Conservation (phyloP, 2,329 filamentous ascomycete species). For the Fusarium heterosporum region DNA sequence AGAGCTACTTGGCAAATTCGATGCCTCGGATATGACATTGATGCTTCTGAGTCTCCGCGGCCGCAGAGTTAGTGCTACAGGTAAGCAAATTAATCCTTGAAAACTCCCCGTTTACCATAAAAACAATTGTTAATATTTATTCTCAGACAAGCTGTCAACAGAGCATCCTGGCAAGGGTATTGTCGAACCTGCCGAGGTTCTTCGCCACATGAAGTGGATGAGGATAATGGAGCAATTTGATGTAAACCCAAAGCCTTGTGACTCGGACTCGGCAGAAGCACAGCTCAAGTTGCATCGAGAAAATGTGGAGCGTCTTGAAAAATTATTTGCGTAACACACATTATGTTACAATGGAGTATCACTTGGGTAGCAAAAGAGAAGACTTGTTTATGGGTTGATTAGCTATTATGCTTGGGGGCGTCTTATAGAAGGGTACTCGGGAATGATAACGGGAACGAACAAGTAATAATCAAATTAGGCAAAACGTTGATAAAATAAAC, state of each 20-base stretch:
- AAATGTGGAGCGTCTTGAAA: too few species aligned
- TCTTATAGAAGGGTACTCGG: too few species aligned
- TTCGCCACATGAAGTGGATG: not conserved
- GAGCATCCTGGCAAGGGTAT: too few species aligned
- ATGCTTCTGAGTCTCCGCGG: not conserved
- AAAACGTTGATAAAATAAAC: too few species aligned
- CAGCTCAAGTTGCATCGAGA: too few species aligned
- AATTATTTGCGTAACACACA: too few species aligned
- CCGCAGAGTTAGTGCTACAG: fast-evolving
- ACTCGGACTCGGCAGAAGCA: not conserved
- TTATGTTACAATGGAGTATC: too few species aligned
- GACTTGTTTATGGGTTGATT: too few species aligned
- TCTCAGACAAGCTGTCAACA: not conserved
- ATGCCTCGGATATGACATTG: not conserved
- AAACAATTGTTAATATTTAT: not conserved
- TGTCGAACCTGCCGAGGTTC: not conserved
- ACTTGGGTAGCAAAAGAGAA: too few species aligned
- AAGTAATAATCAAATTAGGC: too few species aligned
- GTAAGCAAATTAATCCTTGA: not conserved
- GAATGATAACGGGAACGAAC: too few species aligned
- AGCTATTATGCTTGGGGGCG: too few species aligned
- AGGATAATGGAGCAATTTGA: not conserved
- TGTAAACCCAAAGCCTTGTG: not conserved
- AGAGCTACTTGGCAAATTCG: not conserved
- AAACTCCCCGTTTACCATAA: not conserved